A percentile compares a stretch with the other conserved stretches of the same genome.
Conservation (phyloP, 164 flowering plant species). For the Aristolochia californica region DNA sequence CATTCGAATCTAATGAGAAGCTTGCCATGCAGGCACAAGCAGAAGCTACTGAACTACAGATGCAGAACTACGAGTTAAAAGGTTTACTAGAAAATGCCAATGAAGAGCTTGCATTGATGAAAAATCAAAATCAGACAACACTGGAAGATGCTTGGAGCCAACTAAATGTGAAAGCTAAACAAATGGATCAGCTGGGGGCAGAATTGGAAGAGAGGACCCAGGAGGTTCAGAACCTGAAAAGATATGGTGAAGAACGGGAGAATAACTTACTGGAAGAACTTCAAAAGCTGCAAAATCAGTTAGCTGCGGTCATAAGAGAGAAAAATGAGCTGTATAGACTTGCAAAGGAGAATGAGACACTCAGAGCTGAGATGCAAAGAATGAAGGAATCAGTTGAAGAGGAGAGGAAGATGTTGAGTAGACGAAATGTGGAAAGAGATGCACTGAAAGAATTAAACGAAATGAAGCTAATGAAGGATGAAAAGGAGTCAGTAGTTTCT, state of each 20-base stretch:
- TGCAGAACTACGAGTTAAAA: slow-evolving; percentile 44
- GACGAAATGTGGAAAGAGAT: slow-evolving; percentile 30
- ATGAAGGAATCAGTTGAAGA: slow-evolving; percentile 21
- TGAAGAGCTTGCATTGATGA: slow-evolving; percentile 41
- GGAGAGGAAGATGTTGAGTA: slow-evolving; percentile 30
- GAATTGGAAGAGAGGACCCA: slow-evolving; percentile 33
- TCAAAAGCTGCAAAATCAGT: slow-evolving; percentile 32
- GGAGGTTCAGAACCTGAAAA: slow-evolving; percentile 38
- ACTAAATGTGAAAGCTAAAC: slow-evolving; percentile 17
- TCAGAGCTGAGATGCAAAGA: slow-evolving; percentile 28
- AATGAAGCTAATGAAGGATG: slow-evolving; percentile 33
- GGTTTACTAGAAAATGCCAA: slow-evolving; percentile 38
- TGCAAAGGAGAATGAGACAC: slow-evolving; percentile 22
- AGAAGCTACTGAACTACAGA: slow-evolving; percentile 61
- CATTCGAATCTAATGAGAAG: slow-evolving; percentile 80
- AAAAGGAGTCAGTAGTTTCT: slow-evolving; percentile 30
- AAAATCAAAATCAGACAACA: slow-evolving; percentile 40
- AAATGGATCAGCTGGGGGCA: slow-evolving; percentile 27
- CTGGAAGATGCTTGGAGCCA: slow-evolving; percentile 32
- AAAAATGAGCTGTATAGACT: slow-evolving; percentile 25
- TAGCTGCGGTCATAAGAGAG: slow-evolving; percentile 27
- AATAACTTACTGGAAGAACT: slow-evolving; percentile 29
- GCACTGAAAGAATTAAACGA: slow-evolving; percentile 37
- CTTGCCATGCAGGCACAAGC: slow-evolving; percentile 51
- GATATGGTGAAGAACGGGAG: slow-evolving; percentile 33